Evolutionary conservation across 164 flowering plant genomes (phyloP).

Genomic region (Dillenia suffruticosa): DNA sequence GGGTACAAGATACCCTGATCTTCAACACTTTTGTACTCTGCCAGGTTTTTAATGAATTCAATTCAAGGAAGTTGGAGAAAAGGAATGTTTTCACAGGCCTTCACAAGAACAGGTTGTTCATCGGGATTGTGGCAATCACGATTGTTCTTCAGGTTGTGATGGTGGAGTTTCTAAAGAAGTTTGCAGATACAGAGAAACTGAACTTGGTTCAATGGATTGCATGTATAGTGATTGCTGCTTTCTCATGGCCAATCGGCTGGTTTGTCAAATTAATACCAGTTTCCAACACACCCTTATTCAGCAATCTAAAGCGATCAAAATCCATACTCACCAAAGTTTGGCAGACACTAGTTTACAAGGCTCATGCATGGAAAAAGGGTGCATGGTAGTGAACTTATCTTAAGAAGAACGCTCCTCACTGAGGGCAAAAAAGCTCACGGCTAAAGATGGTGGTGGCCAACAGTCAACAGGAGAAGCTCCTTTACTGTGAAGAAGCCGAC

Average conservation of each 20-base stretch:
- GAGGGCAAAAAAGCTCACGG: too few species aligned
- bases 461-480: too few species aligned
- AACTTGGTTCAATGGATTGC: conserved; percentile 40
- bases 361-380: too few species aligned
- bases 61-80: conserved; percentile 62
- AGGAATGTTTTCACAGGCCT: conserved; percentile 57
- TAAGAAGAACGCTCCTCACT: too few species aligned
- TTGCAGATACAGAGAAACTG: conserved; percentile 54
- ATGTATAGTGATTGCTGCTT: conserved; percentile 45
- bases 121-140: conserved; percentile 53
- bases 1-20: conserved; percentile 53
- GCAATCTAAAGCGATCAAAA: background rate
- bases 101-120: conserved; percentile 43
- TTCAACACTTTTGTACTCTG: conserved; percentile 74
- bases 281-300: conserved; percentile 33
- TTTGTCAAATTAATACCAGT: conserved; percentile 52
- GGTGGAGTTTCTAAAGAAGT: conserved; percentile 67
- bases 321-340: background rate
- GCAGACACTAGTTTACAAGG: too few species aligned
- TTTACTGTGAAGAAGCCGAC: too few species aligned
- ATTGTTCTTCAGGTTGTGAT: conserved; percentile 57
- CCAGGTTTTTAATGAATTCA: conserved; percentile 75
- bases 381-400: too few species aligned
- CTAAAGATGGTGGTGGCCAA: too few species aligned
- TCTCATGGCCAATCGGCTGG: conserved; percentile 66